These are phyloP conservation scores for Cladosporium sp. DNA, from an alignment of 2,329 filamentous ascomycete species.

Conservation along the genomic window DNA sequence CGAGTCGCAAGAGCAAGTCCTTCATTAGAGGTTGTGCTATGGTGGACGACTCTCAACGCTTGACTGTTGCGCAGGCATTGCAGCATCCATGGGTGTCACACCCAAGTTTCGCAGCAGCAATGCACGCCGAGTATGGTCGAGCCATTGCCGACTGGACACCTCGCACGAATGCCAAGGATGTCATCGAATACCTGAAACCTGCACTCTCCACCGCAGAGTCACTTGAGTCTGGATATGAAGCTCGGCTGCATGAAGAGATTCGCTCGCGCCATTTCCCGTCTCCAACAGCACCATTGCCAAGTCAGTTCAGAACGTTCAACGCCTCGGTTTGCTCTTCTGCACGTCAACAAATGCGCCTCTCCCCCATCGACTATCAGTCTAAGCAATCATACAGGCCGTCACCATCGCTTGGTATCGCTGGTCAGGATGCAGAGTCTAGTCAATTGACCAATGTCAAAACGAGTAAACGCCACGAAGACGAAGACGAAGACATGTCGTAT, in stretches of 20 bases:
- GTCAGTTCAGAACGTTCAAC: constrained; percentile 7
- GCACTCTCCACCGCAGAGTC: not conserved
- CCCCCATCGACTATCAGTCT: not conserved
- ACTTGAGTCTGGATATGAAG: not conserved
- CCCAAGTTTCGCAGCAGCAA: constrained; percentile 46
- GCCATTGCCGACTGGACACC: constrained; percentile 54
- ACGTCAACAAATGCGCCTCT: not conserved
- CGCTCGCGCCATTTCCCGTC: constrained; percentile 13
- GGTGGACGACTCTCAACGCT: constrained; percentile 50
- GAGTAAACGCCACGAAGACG: not conserved
- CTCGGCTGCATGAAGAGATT: constrained; percentile 6
- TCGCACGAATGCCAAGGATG: constrained; percentile 10
- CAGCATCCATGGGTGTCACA: constrained; percentile 59
- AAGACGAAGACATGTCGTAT: not conserved
- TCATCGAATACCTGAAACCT: constrained; percentile 14
- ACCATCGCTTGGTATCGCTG: not conserved
- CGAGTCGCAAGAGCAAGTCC: constrained; percentile 47
- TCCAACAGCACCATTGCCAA: not conserved
- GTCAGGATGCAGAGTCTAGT: too few relatives aligned
- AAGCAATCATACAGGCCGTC: not conserved
- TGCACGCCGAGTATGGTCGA: constrained; percentile 52
- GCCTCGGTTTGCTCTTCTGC: not conserved
- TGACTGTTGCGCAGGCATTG: constrained; percentile 56
- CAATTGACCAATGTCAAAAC: not conserved
- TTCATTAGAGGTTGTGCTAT: constrained; percentile 56